Conservation (phyloP, 2,329 filamentous ascomycete species). For the Hansfordia pulvinata region DNA sequence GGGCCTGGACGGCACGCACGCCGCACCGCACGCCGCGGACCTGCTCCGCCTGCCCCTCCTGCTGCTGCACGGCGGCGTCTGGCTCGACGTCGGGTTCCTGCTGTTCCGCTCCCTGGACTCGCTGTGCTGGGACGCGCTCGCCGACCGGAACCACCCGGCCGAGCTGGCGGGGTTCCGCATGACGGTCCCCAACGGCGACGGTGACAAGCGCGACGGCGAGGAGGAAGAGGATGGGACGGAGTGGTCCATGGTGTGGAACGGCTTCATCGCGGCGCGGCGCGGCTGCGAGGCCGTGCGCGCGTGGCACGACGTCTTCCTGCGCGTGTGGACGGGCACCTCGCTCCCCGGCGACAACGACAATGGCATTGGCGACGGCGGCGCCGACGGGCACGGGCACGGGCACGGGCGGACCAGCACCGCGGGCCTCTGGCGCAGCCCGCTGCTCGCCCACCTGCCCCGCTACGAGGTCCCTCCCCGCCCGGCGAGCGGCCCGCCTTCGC, state of each 20-base stretch:
- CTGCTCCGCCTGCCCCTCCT: constrained; percentile 16
- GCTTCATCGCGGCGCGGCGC: constrained; percentile 18
- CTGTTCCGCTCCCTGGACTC: constrained; percentile 8
- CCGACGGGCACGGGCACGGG: too few species aligned
- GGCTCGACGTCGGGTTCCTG: constrained; percentile 10
- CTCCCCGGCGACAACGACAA: too few species aligned
- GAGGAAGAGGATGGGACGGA: too few species aligned
- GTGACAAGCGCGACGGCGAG: too few species aligned
- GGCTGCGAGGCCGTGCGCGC: constrained; percentile 17
- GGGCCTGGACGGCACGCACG: too few species aligned
- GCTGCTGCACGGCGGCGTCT: constrained; percentile 9
- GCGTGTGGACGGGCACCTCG: constrained; percentile 7
- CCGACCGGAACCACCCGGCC: constrained; percentile 4
- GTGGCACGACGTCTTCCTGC: constrained; percentile 13
- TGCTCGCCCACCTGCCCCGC: constrained; percentile 1
- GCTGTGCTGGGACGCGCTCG: constrained; percentile 8
- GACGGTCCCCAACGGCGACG: constrained; percentile 3
- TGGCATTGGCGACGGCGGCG: too few species aligned
- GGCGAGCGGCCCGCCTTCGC: constrained; percentile 1
- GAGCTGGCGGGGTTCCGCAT: constrained; percentile 9
- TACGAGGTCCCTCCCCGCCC: constrained; percentile 1
- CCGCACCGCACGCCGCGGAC: constrained; percentile 20
- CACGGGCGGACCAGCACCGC: too few species aligned
- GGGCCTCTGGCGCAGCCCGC: too few species aligned
- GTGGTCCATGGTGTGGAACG: constrained; percentile 11